Evolutionary conservation across 805 yeast species (phyloP).

Genomic region (Saccharomycopsis selenospora): DNA sequence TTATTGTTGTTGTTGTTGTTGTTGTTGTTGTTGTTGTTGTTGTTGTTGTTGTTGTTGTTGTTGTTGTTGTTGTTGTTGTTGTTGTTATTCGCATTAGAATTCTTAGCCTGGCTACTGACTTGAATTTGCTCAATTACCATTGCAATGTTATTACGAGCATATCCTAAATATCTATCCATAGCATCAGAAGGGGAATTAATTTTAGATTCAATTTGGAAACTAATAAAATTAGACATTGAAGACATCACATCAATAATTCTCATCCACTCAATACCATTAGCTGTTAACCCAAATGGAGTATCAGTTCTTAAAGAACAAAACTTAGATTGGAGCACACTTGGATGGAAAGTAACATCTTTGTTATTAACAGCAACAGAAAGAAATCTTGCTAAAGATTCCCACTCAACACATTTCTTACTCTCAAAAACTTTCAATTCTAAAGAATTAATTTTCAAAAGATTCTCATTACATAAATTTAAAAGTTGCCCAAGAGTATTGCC

Average conservation of each 20-base stretch:
- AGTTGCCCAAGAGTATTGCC: not conserved
- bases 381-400: constrained; percentile 6
- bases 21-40: constrained; percentile 22
- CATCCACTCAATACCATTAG: not conserved
- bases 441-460: constrained; percentile 11
- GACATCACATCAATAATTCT: constrained; percentile 14
- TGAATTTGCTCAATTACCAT: no score
- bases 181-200: constrained; percentile 12
- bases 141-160: not conserved
- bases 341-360: not conserved
- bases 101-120: no score
- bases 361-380: not conserved
- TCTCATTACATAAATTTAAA: constrained; percentile 9
- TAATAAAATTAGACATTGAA: constrained; percentile 13
- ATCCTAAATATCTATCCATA: constrained; percentile 7
- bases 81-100: no score
- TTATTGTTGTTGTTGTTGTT: constrained; percentile 6
- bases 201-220: constrained; percentile 9
- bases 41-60: constrained; percentile 27
- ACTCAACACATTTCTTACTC: constrained; percentile 3
- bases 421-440: constrained; percentile 9
- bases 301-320: constrained; percentile 10
- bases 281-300: constrained; percentile 12
- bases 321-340: not conserved
- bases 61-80: not conserved